Conservation (phyloP, 305 asterid genomes). For the Fraxinus platypoda region DNA sequence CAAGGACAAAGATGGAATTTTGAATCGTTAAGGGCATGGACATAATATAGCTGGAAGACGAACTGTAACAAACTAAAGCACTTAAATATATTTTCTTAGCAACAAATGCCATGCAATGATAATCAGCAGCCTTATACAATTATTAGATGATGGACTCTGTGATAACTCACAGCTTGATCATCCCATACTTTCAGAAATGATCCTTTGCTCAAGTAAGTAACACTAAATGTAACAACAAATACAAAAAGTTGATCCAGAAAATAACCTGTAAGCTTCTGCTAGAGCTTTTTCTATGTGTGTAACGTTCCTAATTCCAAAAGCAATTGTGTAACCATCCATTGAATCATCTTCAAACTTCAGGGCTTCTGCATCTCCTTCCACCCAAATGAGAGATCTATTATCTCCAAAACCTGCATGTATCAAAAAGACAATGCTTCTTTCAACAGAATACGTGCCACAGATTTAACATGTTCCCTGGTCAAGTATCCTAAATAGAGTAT, state of each 20-base stretch:
- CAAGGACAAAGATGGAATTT: not conserved
- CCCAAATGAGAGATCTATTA: slow-evolving; percentile 74
- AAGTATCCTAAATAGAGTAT: not conserved
- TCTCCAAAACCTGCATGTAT: slow-evolving; percentile 49
- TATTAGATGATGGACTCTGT: not conserved
- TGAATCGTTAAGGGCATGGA: not conserved
- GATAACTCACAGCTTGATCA: not conserved
- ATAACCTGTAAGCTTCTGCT: slow-evolving; percentile 84
- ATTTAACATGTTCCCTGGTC: not conserved
- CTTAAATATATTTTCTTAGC: not conserved
- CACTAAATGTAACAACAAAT: not conserved
- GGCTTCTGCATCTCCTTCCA: slow-evolving; percentile 92
- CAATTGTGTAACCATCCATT: slow-evolving; percentile 96
- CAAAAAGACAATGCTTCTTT: slow-evolving; percentile 7
- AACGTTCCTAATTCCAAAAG: slow-evolving; percentile 93
- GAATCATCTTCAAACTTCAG: slow-evolving; percentile 63
- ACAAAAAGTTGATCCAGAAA: slow-evolving; percentile 4
- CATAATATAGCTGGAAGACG: not conserved
- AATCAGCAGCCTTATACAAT: not conserved
- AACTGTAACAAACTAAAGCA: not conserved
- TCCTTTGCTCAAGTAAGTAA: not conserved
- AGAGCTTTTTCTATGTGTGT: slow-evolving; percentile 88
- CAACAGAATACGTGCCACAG: not conserved
- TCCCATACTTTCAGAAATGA: not conserved
- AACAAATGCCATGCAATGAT: not conserved